Conservation (phyloP, 1,284 basidiomycete species). For the Phellinidium pouzarii region DNA sequence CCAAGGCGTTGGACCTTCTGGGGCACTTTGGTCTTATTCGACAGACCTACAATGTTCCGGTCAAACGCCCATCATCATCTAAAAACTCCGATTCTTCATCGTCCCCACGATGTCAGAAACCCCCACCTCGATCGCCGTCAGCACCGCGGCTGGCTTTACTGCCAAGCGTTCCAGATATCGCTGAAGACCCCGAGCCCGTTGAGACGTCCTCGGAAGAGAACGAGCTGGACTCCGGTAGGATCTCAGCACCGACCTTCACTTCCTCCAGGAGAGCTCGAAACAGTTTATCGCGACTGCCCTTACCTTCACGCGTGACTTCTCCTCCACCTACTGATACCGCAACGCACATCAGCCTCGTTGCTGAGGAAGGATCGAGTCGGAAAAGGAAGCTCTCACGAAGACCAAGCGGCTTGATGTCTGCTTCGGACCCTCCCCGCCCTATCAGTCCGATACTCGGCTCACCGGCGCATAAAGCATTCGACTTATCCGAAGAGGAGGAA, state of each 20-base stretch:
- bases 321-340: constrained; percentile 20
- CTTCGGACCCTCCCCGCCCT: constrained; percentile 39
- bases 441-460: constrained; percentile 64
- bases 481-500: constrained; percentile 51
- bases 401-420: constrained; percentile 56
- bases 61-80: constrained; percentile 17
- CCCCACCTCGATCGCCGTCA: constrained; percentile 28
- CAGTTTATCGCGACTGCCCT: constrained; percentile 13
- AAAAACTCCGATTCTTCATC: constrained; percentile 27
- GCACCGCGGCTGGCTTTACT: constrained; percentile 11
- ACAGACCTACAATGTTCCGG: constrained; percentile 45
- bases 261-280: constrained; percentile 10
- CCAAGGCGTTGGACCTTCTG: constrained; percentile 55
- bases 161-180: constrained; percentile 15
- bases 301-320: constrained; percentile 32
- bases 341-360: constrained; percentile 28
- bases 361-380: constrained; percentile 27
- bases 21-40: constrained; percentile 62
- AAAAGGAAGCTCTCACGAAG: constrained; percentile 52
- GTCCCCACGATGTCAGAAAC: constrained; percentile 39
- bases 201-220: constrained; percentile 13
- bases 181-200: constrained; percentile 14
- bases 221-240: neutral
- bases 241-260: neutral
- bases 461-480: constrained; percentile 46